Evolutionary conservation across 495 filamentous ascomycete species (phyloP).

Genomic region (Cercophora samala): DNA sequence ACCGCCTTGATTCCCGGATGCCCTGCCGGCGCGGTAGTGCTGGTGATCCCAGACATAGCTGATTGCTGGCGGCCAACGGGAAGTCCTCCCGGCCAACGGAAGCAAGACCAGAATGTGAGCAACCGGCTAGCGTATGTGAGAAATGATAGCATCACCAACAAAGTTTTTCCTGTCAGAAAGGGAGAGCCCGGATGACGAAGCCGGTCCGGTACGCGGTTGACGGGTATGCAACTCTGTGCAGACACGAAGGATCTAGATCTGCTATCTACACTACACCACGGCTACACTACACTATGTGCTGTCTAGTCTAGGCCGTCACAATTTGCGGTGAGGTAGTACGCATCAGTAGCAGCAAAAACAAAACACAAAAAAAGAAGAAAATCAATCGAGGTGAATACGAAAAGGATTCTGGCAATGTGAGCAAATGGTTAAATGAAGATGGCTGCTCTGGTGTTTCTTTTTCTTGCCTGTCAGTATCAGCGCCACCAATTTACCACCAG

Average conservation of each 20-base stretch:
- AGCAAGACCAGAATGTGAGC: background rate
- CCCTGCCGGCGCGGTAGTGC: background rate
- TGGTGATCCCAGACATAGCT: background rate
- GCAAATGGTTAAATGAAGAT: background rate
- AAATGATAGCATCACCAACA: background rate
- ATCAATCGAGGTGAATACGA: background rate
- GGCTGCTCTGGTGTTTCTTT: background rate
- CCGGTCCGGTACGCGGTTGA: background rate
- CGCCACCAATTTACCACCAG: background rate
- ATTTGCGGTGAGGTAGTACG: background rate
- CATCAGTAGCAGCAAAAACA: background rate
- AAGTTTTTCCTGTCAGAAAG: background rate
- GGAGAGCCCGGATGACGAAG: background rate
- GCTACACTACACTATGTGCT: background rate
- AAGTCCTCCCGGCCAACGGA: background rate
- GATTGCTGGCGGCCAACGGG: background rate
- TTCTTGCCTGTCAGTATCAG: background rate
- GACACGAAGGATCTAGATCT: background rate
- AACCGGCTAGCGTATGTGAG: background rate
- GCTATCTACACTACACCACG: no score
- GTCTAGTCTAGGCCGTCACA: background rate
- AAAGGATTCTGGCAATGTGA: background rate
- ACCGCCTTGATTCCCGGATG: background rate
- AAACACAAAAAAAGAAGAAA: background rate
- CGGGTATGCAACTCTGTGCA: background rate